Evolutionary conservation across 2,329 filamentous ascomycete species (phyloP), one percentile per base, ranked within the genome.

Genomic region (Basipetospora chlamydospora): DNA sequence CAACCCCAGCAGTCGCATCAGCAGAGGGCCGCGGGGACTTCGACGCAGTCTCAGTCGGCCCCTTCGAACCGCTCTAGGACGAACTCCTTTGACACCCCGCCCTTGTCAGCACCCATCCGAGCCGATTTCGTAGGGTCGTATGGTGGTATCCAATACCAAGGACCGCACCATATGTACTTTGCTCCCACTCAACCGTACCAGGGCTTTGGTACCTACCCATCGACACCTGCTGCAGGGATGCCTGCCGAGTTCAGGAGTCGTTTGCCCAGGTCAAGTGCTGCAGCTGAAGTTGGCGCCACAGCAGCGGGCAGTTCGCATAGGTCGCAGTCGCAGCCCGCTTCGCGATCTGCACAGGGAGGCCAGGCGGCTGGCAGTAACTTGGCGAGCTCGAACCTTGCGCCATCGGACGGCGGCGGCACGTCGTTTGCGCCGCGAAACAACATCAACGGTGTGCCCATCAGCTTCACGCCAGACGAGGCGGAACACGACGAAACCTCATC

Each of bases 321-420:
- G 43, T 79, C 74, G 18, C 74, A 79, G 49, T 78, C 74, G n/a
- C 74, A 78, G 49, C 74, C 74, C 17, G 73, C 73, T 3, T 66
- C 70, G 23, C 60, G 70, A 21, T 56, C 60, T 39, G 39, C 43
- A 55, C 47, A 37, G 47, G 41, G 23, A 51, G 54, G 39, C 50
- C 45, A 8, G 45, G 49, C 26, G 11, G 12, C 11, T 15, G 18
- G 35, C 23, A n/a, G 18, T 8, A 25, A 20, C 39, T 38, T 48
- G 39, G 32, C 33, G 15, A 40, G 28, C 32, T 32, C 33, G 10
- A 29, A 25, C 22, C 31, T 20, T n/a, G 21, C 33, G 44, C 43
- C 58, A 28, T 46, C 59, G 16, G 56, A 56, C 33, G 59, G 57
- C n/a, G n/a, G n/a, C 10, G 45, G 57, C 2, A 43, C 56, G 1